A percentile compares a stretch with the other conserved stretches of the same genome.
These are phyloP conservation scores for Blastomyces percursus DNA, from an alignment of 2,329 filamentous ascomycete genomes.

Conservation along the genomic window DNA sequence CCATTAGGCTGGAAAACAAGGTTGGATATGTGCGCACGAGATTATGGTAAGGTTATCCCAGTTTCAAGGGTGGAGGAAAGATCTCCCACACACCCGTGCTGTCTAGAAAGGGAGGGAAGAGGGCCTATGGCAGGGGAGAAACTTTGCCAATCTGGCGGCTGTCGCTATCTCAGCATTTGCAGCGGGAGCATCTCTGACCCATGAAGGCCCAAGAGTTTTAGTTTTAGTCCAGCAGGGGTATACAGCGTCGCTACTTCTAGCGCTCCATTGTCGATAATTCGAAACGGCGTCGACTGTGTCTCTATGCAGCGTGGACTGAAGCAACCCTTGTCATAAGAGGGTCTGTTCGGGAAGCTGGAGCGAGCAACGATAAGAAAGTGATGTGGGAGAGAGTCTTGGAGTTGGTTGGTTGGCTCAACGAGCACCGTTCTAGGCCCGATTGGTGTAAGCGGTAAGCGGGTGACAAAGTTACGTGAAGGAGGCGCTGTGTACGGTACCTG, in stretches of 20 bases:
- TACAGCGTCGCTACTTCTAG: background rate
- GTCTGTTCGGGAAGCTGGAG: background rate
- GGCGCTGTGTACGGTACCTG: background rate
- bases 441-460: background rate
- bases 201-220: background rate
- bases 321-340: background rate
- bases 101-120: background rate
- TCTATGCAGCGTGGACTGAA: background rate
- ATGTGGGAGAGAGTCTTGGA: background rate
- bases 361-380: background rate
- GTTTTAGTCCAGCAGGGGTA: background rate
- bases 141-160: background rate
- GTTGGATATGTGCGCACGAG: background rate
- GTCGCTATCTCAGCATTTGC: background rate
- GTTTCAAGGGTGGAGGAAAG: background rate
- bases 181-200: background rate
- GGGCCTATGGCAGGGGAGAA: background rate
- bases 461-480: background rate
- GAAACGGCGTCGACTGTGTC: background rate
- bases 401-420: background rate
- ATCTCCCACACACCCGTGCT: background rate
- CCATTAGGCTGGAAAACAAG: background rate
- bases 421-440: background rate
- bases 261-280: background rate
- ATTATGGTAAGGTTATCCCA: background rate